phyloP scores from a whole-genome alignment of 768 basidiomycete genomes.

The Pulveroboletus sp. region DNA sequence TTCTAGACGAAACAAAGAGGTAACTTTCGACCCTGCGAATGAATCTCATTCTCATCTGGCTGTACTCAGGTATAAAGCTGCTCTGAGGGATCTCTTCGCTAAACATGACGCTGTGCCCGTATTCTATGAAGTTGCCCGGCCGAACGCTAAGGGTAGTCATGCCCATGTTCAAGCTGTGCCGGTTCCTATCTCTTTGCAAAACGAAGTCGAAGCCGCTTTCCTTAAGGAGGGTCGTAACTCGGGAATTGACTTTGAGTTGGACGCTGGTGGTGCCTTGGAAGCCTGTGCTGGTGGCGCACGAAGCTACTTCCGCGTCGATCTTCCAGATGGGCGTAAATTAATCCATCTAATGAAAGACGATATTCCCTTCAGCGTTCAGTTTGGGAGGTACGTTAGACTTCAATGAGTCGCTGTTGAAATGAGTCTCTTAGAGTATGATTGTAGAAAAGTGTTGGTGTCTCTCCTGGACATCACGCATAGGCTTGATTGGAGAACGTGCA shows the following conservation, averaged over 20 bases:
- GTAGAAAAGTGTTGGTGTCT: slow-evolving; percentile 75
- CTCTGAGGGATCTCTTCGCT: slow-evolving; percentile 67
- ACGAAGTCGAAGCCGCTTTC: slow-evolving; percentile 69
- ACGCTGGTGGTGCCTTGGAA: slow-evolving; percentile 59
- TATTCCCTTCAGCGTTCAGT: slow-evolving; percentile 83
- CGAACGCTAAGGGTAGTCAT: slow-evolving; percentile 85
- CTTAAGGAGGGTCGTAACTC: slow-evolving; percentile 56
- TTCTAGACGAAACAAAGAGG: slow-evolving; percentile 78
- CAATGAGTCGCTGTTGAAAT: not conserved
- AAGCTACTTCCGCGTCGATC: slow-evolving; percentile 87
- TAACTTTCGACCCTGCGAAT: slow-evolving; percentile 27
- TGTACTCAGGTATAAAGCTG: slow-evolving; percentile 64
- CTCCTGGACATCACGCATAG: slow-evolving; percentile 74
- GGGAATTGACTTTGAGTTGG: slow-evolving; percentile 72
- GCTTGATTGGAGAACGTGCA: slow-evolving; percentile 89
- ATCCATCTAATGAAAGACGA: slow-evolving; percentile 80
- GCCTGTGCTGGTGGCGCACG: slow-evolving; percentile 45
- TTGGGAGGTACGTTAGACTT: slow-evolving; percentile 65
- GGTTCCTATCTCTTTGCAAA: slow-evolving; percentile 57
- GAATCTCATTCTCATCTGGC: not conserved
- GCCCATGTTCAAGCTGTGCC: slow-evolving; percentile 90
- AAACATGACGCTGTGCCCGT: slow-evolving; percentile 66
- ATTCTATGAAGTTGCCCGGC: slow-evolving; percentile 81
- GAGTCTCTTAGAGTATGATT: slow-evolving; percentile 2
- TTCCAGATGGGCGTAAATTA: slow-evolving; percentile 81